Base-by-base conservation (phyloP, 1,139 yeast species). In the Diutina mesorugosa region DNA sequence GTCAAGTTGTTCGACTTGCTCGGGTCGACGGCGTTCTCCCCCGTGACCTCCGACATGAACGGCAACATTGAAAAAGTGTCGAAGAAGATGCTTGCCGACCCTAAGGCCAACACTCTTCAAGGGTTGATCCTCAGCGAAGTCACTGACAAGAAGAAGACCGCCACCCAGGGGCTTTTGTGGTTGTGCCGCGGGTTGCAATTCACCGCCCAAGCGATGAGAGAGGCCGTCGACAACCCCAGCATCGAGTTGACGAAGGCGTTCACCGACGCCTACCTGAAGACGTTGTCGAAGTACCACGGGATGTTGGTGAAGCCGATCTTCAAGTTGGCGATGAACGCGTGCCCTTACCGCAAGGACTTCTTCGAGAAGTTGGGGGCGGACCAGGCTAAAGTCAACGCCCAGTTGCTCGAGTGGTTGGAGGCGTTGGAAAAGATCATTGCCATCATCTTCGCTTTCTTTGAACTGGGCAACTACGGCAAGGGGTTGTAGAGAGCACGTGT, bases 101-200 rank as follows among this genome's bases (percentile, higher is more conserved):
- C 96, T 51, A 80, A 74, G 53, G 76, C 87, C 47, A 70, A 74
- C 38, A 86, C 95, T 41, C 78, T 90, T 64, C 96, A 90, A 72
- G 90, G 80, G 61, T 77, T 90, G 68, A 85, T 90, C 32, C 72
- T 87, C 60, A 87, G 87, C 66, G 87, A 81, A 64, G 81, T 83
- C 47, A 82, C 77, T 60, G 77, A 81, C 66, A 83, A 82, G 69
- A 74, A 78, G 63, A 87, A 86, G 69, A 84, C 85, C 59, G 96
- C 97, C 54, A 90, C 97, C 28, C 97, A 90, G 71, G 97, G 96
- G 30, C 80, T 90, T 63, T 74, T 90, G 65, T 90, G 97, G 97
- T 79, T 90, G 62, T 78, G 85, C 51, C 78, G 93, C 68, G 97
- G 97, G 18, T 80, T 90, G 65, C 85, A 88, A 66, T 90, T 90